These are phyloP conservation scores for Hypomyces rosellus DNA, from an alignment of 2,329 filamentous ascomycete species.

Conservation along the genomic window DNA sequence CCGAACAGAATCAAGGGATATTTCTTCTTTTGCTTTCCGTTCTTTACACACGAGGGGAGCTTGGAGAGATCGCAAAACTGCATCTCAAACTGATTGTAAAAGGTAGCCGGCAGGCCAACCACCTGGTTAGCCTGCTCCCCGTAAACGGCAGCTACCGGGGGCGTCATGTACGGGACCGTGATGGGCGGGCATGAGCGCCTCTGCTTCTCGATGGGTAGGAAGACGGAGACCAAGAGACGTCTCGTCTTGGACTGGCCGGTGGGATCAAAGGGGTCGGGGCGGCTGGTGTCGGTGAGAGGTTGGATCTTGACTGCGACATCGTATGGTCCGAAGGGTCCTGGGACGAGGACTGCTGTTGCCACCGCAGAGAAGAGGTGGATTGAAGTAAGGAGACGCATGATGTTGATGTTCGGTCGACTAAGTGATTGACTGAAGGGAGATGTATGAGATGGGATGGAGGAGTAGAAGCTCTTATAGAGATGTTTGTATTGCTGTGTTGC, in stretches of 20 bases:
- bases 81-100: constrained; percentile 22
- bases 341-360: constrained; percentile 20
- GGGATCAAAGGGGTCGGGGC: constrained; percentile 27
- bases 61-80: constrained; percentile 19
- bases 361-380: constrained; percentile 12
- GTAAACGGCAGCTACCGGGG: constrained; percentile 24
- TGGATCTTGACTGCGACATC: constrained; percentile 21
- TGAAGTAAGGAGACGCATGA: constrained; percentile 12
- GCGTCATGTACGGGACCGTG: constrained; percentile 28
- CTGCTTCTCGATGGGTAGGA: constrained; percentile 22
- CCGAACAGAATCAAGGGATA: constrained; percentile 35
- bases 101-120: constrained; percentile 24
- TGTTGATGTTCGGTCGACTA: background rate
- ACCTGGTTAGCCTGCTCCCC: constrained; percentile 18
- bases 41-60: constrained; percentile 7
- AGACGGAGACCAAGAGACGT: constrained; percentile 25
- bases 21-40: background rate
- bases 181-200: constrained; percentile 15
- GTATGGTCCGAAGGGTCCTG: constrained; percentile 25
- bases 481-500: too few relatives aligned
- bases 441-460: background rate
- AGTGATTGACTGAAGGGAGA: background rate
- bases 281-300: constrained; percentile 24
- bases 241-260: constrained; percentile 18
- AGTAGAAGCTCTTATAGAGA: background rate